phyloP scores from a whole-genome alignment of 2,329 filamentous ascomycete species.

The Penicillium sp. region DNA sequence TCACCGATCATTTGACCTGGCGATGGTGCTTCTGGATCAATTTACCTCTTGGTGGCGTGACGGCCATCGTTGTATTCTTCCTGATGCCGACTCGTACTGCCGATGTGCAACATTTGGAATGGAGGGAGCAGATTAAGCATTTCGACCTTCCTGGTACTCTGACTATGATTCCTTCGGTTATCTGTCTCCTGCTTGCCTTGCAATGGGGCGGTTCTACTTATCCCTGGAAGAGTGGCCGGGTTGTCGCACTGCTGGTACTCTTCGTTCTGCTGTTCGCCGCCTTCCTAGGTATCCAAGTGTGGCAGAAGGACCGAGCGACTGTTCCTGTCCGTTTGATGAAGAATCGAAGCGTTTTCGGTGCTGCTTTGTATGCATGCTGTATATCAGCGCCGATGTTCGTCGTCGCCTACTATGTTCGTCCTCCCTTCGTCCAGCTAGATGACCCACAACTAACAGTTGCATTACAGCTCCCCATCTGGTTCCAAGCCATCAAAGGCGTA shows the following conservation, averaged over 20 bases:
- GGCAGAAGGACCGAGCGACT: constrained; percentile 8
- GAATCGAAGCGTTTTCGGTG: constrained; percentile 19
- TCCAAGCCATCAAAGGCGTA: constrained; percentile 52
- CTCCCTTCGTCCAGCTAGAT: not conserved
- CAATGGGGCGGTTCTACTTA: constrained; percentile 31
- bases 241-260: constrained; percentile 26
- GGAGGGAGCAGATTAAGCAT: constrained; percentile 44
- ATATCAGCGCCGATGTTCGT: constrained; percentile 14
- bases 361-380: constrained; percentile 10
- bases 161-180: constrained; percentile 33
- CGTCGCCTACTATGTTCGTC: constrained; percentile 21
- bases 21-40: constrained; percentile 52
- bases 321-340: constrained; percentile 35
- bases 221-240: constrained; percentile 24
- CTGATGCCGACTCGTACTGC: constrained; percentile 48
- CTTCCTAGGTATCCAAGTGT: constrained; percentile 39
- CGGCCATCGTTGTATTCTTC: constrained; percentile 53
- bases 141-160: constrained; percentile 43
- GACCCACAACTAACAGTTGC: constrained; percentile 9
- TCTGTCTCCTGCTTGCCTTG: constrained; percentile 29
- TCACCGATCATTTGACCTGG: constrained; percentile 48
- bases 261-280: constrained; percentile 37
- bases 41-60: constrained; percentile 45
- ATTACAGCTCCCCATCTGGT: constrained; percentile 47
- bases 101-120: constrained; percentile 22